Percentiles rank a stretch among this genome's conserved stretches.
Evolutionary conservation across 768 basidiomycete genomes (phyloP).

Genomic region (Pleurotus salmoneostramineus): DNA sequence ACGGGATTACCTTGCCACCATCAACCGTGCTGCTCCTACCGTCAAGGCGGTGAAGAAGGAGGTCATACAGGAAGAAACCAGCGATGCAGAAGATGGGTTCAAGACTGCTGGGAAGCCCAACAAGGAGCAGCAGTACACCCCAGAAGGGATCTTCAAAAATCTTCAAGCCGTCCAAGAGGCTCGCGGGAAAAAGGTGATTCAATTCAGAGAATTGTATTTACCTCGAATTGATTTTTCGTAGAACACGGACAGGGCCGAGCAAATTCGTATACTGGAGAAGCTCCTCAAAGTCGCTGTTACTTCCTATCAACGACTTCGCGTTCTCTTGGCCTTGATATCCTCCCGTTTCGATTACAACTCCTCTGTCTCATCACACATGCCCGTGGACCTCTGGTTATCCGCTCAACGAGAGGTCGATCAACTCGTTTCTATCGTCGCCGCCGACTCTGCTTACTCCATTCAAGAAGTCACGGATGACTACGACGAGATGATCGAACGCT

Average conservation of each 20-base stretch:
- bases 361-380: slow-evolving; percentile 82
- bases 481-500: slow-evolving; percentile 83
- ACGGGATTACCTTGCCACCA: slow-evolving; percentile 59
- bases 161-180: slow-evolving; percentile 90
- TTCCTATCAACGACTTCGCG: slow-evolving; percentile 89
- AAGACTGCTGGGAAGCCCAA: slow-evolving; percentile 91
- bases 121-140: slow-evolving; percentile 73
- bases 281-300: slow-evolving; percentile 83
- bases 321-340: slow-evolving; percentile 89
- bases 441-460: slow-evolving; percentile 73
- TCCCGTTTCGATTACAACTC: slow-evolving; percentile 97
- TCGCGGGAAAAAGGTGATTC: slow-evolving; percentile 85
- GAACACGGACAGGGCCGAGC: slow-evolving; percentile 96
- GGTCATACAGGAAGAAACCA: slow-evolving; percentile 28
- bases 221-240: slow-evolving; percentile 25
- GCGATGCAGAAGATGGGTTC: slow-evolving; percentile 67
- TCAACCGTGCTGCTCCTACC: slow-evolving; percentile 31
- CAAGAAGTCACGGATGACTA: slow-evolving; percentile 89
- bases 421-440: slow-evolving; percentile 74
- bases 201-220: background rate
- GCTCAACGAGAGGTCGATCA: slow-evolving; percentile 88
- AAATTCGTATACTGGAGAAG: slow-evolving; percentile 87
- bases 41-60: slow-evolving; percentile 29
- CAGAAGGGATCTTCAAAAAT: slow-evolving; percentile 89
- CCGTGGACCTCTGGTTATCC: slow-evolving; percentile 84